Evolutionary conservation across 1,284 basidiomycete species (phyloP).

Genomic region (Apiotrichum montevideense): DNA sequence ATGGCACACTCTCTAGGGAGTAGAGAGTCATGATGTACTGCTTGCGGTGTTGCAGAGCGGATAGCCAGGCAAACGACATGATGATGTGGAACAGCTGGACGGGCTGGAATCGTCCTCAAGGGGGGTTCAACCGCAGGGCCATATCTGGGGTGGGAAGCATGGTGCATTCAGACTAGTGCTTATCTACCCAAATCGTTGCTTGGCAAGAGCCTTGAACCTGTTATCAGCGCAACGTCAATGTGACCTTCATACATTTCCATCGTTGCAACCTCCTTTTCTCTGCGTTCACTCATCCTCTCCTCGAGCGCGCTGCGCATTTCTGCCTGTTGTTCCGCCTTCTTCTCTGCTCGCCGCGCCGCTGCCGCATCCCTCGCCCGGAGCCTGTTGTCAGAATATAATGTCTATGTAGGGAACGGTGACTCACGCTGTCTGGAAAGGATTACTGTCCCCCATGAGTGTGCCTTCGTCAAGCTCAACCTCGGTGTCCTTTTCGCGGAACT

Average conservation of each 20-base stretch:
- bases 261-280: conserved; percentile 39
- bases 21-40: not conserved
- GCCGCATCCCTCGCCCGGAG: conserved; percentile 36
- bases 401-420: conserved; percentile 7
- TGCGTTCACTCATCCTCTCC: conserved; percentile 38
- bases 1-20: conserved; percentile 20
- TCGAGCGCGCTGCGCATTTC: conserved; percentile 33
- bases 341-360: conserved; percentile 31
- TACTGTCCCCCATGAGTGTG: conserved; percentile 39
- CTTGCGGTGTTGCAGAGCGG: too few relatives aligned
- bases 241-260: conserved; percentile 44
- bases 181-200: conserved; percentile 30
- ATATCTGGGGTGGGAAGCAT: too few relatives aligned
- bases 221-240: not conserved
- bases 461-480: conserved; percentile 43
- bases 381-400: conserved; percentile 14
- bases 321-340: conserved; percentile 24
- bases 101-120: too few relatives aligned
- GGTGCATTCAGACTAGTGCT: too few relatives aligned
- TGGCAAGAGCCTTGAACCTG: conserved; percentile 41
- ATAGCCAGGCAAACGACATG: too few relatives aligned
- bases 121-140: too few relatives aligned
- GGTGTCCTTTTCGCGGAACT: conserved; percentile 40
- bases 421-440: conserved; percentile 43
- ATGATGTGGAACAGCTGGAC: too few relatives aligned